A percentile compares a stretch with the other conserved stretches of the same genome.
Evolutionary conservation across 2,329 filamentous ascomycete species (phyloP).

Genomic region (Plenodomus tracheiphilus): DNA sequence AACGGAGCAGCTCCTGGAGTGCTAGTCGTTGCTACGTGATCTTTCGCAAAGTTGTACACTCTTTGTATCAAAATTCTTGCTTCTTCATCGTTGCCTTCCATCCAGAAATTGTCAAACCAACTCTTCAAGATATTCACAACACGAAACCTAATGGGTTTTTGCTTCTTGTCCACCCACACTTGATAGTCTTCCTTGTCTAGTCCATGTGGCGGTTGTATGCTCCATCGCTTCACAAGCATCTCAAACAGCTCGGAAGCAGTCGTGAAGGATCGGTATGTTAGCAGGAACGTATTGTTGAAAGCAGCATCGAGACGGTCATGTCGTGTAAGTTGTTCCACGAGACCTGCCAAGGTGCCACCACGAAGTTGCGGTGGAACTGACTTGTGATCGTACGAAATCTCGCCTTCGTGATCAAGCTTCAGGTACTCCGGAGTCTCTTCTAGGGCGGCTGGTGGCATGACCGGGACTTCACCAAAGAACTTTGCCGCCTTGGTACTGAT

Average conservation of each 20-base stretch:
- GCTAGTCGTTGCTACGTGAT: slow-evolving; percentile 89
- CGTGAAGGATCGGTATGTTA: slow-evolving; percentile 96
- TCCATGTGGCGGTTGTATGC: slow-evolving; percentile 85
- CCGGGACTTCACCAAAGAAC: slow-evolving; percentile 57
- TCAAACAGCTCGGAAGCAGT: slow-evolving; percentile 89
- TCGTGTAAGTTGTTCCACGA: slow-evolving; percentile 93
- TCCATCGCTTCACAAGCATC: slow-evolving; percentile 87
- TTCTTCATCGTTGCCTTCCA: slow-evolving; percentile 87
- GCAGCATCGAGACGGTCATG: slow-evolving; percentile 94
- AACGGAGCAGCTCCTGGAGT: slow-evolving; percentile 85
- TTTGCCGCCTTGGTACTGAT: slow-evolving; percentile 54
- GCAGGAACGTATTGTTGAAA: slow-evolving; percentile 96
- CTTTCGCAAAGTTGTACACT: slow-evolving; percentile 87
- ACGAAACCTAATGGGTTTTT: slow-evolving; percentile 92
- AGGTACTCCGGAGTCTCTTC: slow-evolving; percentile 86
- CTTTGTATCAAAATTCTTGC: slow-evolving; percentile 83
- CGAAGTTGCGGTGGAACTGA: slow-evolving; percentile 74
- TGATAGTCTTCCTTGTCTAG: slow-evolving; percentile 77
- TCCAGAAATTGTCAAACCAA: slow-evolving; percentile 99
- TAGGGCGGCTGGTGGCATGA: slow-evolving; percentile 51
- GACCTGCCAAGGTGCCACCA: slow-evolving; percentile 82
- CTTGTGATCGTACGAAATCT: slow-evolving; percentile 89
- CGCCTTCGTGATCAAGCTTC: slow-evolving; percentile 81
- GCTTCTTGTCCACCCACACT: slow-evolving; percentile 88
- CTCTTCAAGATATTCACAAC: slow-evolving; percentile 97